Conservation (phyloP, 1,284 basidiomycete species). For the Inonotus hispidus region DNA sequence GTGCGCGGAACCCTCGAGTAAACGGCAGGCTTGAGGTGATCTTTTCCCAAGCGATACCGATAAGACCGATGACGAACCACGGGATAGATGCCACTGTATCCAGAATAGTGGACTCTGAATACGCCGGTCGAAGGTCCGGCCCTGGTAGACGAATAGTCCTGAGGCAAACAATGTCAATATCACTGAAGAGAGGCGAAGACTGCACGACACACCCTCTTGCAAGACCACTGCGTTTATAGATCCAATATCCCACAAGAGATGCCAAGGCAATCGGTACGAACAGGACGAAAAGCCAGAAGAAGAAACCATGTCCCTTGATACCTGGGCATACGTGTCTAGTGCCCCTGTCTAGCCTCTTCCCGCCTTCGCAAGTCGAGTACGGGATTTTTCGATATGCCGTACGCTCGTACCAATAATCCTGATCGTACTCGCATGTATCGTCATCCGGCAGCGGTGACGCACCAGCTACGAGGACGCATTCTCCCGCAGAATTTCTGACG, state of each 20-base stretch:
- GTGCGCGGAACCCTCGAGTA: slow-evolving; percentile 38
- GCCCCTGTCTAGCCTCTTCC: slow-evolving; percentile 69
- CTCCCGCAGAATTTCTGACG: slow-evolving; percentile 56
- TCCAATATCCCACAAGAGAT: slow-evolving; percentile 73
- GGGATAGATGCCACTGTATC: slow-evolving; percentile 79
- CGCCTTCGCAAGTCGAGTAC: slow-evolving; percentile 79
- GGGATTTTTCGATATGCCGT: slow-evolving; percentile 87
- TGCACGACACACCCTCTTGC: slow-evolving; percentile 58
- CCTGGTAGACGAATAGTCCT: slow-evolving; percentile 78
- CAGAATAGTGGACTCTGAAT: slow-evolving; percentile 45
- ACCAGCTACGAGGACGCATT: slow-evolving; percentile 73
- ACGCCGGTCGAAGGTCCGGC: slow-evolving; percentile 40
- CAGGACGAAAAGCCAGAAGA: slow-evolving; percentile 82
- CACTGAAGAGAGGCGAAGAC: slow-evolving; percentile 4
- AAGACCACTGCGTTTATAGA: slow-evolving; percentile 63
- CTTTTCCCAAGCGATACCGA: slow-evolving; percentile 68
- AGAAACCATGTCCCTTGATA: slow-evolving; percentile 56
- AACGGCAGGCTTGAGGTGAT: slow-evolving; percentile 42
- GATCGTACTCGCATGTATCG: slow-evolving; percentile 55
- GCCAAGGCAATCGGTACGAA: slow-evolving; percentile 73
- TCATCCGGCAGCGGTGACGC: slow-evolving; percentile 56
- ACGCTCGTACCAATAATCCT: slow-evolving; percentile 85
- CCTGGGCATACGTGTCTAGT: slow-evolving; percentile 73
- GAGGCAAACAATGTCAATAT: slow-evolving; percentile 9
- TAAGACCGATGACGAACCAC: slow-evolving; percentile 79